Base-by-base conservation (phyloP, 495 filamentous ascomycete species). In the Chaetomium fimeti region DNA sequence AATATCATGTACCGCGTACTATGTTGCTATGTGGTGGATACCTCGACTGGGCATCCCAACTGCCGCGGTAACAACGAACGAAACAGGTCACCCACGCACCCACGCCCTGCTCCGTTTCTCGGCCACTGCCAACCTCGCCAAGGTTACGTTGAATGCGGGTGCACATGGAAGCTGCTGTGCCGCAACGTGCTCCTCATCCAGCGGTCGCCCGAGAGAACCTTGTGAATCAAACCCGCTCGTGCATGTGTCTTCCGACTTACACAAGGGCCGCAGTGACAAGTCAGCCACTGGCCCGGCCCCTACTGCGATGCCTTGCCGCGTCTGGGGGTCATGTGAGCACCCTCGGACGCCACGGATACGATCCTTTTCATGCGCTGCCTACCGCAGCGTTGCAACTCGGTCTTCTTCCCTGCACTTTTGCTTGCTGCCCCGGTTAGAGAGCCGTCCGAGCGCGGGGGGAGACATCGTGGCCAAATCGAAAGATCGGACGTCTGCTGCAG, bases 301-400 rank as follows among this genome's bases (percentile, higher is more conserved):
- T 20, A 20, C 22, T 18, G 56, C 22, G n/a, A 63, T 38, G 43
- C 22, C 22, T 59, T 28, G 47, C 53, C 55, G 54, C 36, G 55
- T 22, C 36, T 56, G 28, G n/a, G 63, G 40, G 57, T 65, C 63
- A 65, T 65, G 63, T 65, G 63, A 65, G 57, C 51, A 32, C 51
- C 36, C 60, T 40, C 54, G 36, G 54, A 38, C 42, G 42, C 38
- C n/a, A 18, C 27, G 57, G 43, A 49, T 32, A 42, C 18, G 27
- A 7, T 36, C 18, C 15, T 45, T 47, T 60, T 56, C 20, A 59
- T 47, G 40, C 40, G 42, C 15, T 32, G 15, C 42, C 25, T 57
- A 38, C 40, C 12, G 55, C 36, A 57, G 12, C 18, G 55, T 57
- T 57, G 55, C 55, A 57, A 12, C 32, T 20, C 27, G 13, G 32